Conservation (phyloP, 257 asterid genomes). For the Prunella vulgaris region DNA sequence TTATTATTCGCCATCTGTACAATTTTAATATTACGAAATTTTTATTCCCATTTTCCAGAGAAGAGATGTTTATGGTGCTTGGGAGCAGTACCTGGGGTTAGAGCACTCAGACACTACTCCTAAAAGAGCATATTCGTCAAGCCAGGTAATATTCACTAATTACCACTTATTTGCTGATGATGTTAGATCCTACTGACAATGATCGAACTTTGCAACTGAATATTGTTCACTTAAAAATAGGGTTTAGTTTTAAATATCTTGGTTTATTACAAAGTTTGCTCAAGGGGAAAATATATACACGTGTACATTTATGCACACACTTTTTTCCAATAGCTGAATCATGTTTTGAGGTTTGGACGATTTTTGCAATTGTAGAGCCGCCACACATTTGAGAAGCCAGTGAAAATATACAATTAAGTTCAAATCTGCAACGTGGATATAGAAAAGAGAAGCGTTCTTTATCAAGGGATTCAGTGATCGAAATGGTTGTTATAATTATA, state of each 20-base stretch:
- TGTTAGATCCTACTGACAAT: no score
- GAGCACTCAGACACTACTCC: slow-evolving; percentile 73
- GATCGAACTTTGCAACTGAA: neutral
- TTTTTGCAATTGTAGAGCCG: slow-evolving; percentile 49
- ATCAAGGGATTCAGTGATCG: slow-evolving; percentile 16
- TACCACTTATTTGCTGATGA: neutral
- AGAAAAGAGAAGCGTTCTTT: neutral
- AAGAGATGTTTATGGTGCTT: slow-evolving; percentile 71
- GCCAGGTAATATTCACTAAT: slow-evolving; percentile 39
- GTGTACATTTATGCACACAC: neutral
- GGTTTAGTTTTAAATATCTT: neutral
- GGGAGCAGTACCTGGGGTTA: slow-evolving; percentile 83
- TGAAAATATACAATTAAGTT: slow-evolving; percentile 59
- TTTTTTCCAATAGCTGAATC: neutral
- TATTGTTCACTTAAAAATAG: neutral
- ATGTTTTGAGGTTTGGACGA: neutral
- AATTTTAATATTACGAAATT: slow-evolving; percentile 10
- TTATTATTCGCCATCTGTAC: slow-evolving; percentile 6
- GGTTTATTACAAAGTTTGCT: neutral
- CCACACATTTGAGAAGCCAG: slow-evolving; percentile 66
- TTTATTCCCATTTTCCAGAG: slow-evolving; percentile 37
- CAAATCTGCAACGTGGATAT: slow-evolving; percentile 6
- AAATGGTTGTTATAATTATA: slow-evolving; percentile 9
- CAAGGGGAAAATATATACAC: neutral
- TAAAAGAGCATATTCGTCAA: slow-evolving; percentile 56